Evolutionary conservation across 495 filamentous ascomycete genomes (phyloP), one percentile per base, ranked within the genome.

Genomic region (Aspergillus saccharolyticus): DNA sequence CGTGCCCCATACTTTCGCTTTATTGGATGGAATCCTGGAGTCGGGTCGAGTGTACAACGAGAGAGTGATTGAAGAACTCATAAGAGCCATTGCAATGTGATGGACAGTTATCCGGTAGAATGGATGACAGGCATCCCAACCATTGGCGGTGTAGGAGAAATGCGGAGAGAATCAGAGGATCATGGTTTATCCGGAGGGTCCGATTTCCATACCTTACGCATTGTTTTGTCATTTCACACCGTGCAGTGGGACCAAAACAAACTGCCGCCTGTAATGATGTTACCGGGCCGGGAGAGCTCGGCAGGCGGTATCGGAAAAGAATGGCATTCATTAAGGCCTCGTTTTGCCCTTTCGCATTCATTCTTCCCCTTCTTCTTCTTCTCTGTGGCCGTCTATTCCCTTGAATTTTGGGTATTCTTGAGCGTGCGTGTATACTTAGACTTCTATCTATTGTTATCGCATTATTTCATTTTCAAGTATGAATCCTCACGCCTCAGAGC

Each of bases 221-320:
- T 44, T 19, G 49, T 52, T 44, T 28, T 28, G 51, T 24, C 30
- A 22, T 51, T 60, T 14, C 7, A 21, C 21, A 24, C 21, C 19
- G 15, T 8, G 24, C 14, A 14, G 14, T 17, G 22, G 17, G 44
- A 12, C 16, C 24, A 49, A 28, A 25, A 30, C 28, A 28, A 63
- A 60, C 59, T 24, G 20, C 44, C 48, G 57, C 44, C 42, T 22
- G 64, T 69, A 47, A 66, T 65, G 44, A 63, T 59, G 58, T 66
- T 70, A 74, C 72, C 72, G 72, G 66, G 42, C 66, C 66, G 66
- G 74, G 74, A 70, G 73, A 59, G 67, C 66, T 75, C 74, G 74
- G 74, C 72, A 66, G 63, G 53, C 61, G 59, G 42, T 24, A 42
- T 63, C 65, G 61, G 59, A 67, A 57, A 43, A 17, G 55, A 20